Base-by-base conservation (phyloP, 179 eudicot species). In the Spinacia oleracea region DNA sequence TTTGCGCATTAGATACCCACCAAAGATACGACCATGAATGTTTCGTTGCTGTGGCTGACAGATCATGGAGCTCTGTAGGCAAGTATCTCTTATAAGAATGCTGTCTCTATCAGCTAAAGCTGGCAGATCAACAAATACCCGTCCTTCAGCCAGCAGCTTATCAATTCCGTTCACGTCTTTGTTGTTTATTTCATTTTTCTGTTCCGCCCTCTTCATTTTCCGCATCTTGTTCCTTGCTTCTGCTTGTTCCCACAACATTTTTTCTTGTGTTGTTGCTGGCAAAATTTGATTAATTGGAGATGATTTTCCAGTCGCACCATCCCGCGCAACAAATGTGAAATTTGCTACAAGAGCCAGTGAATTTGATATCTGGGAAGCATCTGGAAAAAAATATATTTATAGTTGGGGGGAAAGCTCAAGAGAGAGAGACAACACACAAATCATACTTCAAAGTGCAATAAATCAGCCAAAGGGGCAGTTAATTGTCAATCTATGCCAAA, bases 31-130 rank as follows among this genome's bases (percentile, higher is more conserved):
- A 66, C 99, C 98, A 86, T 96, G 99, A 42, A 94, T 88, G 79
- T 96, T 96, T 79, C 99, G 87, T 80, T 93, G 98, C 84, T 96
- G 98, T 29, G 99, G 99, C 82, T 93, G 97, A 80, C 98, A 96
- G 71, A 96, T 84, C 25, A 96, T 79, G 51, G 99, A 93, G 87
- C 93, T 92, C 80, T 91, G 92, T 74, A 90, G 88, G 60, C 90
- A 85, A 18, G 98, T 96, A 77, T 90, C 96, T 78, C 85, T 88
- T 29, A 96, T 86, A 79, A 94, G 99, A 78, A 96, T 96, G 88
- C 96, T 91, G 77, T 96, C 90, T 86, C 98, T 89, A 82, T 96
- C 94, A 58, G 99, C 97, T 82, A 96, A 86, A 29, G 99, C 99
- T 20, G 99, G 99, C 91, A 96, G 87, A 81, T 96, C 99, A 67